These are phyloP conservation scores for Sporothrix mexicana DNA, from an alignment of 2,329 filamentous ascomycete genomes.

Conservation along the genomic window DNA sequence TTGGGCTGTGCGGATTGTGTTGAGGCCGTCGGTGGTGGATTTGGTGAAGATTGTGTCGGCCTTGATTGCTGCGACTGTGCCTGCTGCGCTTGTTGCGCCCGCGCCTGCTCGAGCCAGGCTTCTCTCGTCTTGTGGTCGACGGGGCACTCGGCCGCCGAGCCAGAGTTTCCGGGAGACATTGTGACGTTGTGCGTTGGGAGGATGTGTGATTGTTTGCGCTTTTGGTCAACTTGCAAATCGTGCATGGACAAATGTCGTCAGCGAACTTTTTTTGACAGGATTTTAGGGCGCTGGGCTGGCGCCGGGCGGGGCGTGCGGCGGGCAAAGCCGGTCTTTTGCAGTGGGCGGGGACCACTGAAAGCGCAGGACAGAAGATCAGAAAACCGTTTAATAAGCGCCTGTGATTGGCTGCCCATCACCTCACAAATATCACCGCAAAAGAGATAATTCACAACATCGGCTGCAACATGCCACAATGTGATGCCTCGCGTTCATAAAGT, in stretches of 20 bases:
- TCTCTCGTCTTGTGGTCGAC: constrained; percentile 90
- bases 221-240: neutral
- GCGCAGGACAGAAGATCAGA: no score
- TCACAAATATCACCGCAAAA: neutral
- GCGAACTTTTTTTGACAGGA: neutral
- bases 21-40: neutral
- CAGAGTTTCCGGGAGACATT: constrained; percentile 21
- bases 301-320: constrained; percentile 3
- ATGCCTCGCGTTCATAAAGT: neutral
- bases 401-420: constrained; percentile 21
- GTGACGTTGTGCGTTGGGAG: neutral
- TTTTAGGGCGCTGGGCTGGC: constrained; percentile 12
- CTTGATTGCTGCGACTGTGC: constrained; percentile 30
- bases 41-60: constrained; percentile 33
- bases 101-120: constrained; percentile 78
- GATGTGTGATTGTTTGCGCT: neutral
- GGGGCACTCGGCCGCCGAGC: constrained; percentile 63
- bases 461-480: neutral
- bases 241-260: neutral
- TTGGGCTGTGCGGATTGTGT: constrained; percentile 3
- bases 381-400: neutral
- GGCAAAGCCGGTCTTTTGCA: constrained; percentile 1
- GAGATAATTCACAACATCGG: neutral
- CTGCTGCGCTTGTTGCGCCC: constrained; percentile 49
- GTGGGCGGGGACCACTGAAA: neutral